Percentiles rank a stretch among this genome's conserved stretches.
Evolutionary conservation across 164 flowering plant genomes (phyloP).

Genomic region (Vitis amurensis): DNA sequence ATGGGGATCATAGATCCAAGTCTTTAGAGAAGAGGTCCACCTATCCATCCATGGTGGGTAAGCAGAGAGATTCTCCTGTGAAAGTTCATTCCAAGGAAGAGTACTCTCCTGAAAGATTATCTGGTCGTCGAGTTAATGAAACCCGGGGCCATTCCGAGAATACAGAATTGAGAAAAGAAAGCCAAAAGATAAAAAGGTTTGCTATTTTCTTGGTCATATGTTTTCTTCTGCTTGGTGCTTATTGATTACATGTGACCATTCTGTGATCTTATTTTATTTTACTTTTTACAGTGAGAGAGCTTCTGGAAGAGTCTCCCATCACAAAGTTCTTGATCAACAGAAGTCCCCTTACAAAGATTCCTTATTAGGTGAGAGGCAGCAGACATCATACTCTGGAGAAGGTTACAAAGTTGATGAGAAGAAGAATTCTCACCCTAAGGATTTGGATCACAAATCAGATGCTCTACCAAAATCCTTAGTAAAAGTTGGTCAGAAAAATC

Average conservation of each 20-base stretch:
- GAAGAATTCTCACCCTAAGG: conserved; percentile 20
- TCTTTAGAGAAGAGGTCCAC: conserved; percentile 23
- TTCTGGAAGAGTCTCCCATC: conserved; percentile 24
- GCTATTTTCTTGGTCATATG: background rate
- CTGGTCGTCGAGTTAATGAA: conserved; percentile 16
- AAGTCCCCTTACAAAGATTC: conserved; percentile 22
- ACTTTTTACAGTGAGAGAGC: conserved; percentile 43
- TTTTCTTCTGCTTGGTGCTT: background rate
- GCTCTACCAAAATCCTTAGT: conserved; percentile 17
- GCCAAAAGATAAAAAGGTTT: conserved; percentile 41
- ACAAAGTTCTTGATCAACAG: conserved; percentile 25
- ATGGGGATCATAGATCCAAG: conserved; percentile 16
- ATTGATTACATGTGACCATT: background rate
- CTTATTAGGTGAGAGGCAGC: conserved; percentile 23
- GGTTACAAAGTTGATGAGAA: conserved; percentile 30
- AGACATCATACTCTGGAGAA: conserved; percentile 25
- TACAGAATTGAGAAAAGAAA: conserved; percentile 30
- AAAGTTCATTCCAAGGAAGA: conserved; percentile 18
- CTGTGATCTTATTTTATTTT: background rate
- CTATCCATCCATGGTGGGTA: conserved; percentile 21
- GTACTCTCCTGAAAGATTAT: conserved; percentile 25
- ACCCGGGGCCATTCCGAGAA: conserved; percentile 13
- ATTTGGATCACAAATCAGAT: conserved; percentile 19
- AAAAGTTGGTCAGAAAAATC: conserved; percentile 28
- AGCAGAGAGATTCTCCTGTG: conserved; percentile 20